Evolutionary conservation across 441 rosid genomes (phyloP).

Genomic region (Geranium incanum): DNA sequence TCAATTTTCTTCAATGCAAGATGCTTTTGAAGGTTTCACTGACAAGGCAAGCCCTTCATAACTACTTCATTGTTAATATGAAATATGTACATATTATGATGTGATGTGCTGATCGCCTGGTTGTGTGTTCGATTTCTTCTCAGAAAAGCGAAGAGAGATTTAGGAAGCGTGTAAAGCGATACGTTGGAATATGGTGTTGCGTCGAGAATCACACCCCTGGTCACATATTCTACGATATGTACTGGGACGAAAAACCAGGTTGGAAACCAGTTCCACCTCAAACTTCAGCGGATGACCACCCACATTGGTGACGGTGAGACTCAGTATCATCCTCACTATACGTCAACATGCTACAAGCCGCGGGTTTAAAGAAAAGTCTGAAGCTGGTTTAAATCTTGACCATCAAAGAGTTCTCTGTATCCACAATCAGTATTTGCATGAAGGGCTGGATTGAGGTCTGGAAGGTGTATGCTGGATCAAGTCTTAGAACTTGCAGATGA

Average conservation of each 20-base stretch:
- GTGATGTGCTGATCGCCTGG: slow-evolving; percentile 13
- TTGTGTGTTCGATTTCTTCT: background rate
- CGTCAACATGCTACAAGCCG: background rate
- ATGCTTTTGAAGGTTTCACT: slow-evolving; percentile 65
- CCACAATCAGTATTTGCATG: background rate
- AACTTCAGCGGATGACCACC: slow-evolving; percentile 71
- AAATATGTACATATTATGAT: background rate
- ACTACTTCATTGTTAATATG: background rate
- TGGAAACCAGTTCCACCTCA: slow-evolving; percentile 90
- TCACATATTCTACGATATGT: slow-evolving; percentile 87
- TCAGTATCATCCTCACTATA: background rate
- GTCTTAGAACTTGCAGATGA: too few relatives aligned
- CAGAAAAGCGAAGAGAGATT: slow-evolving; percentile 66
- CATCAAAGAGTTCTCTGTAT: too few relatives aligned
- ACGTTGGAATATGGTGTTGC: slow-evolving; percentile 97
- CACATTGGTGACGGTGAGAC: slow-evolving; percentile 43
- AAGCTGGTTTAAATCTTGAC: background rate
- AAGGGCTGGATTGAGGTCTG: background rate
- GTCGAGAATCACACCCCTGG: slow-evolving; percentile 68
- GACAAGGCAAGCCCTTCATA: slow-evolving; percentile 50
- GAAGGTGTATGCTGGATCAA: too few relatives aligned
- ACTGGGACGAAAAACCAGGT: slow-evolving; percentile 91
- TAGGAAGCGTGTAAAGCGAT: slow-evolving; percentile 64
- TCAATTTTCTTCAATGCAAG: slow-evolving; percentile 80
- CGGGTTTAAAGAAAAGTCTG: background rate